A percentile compares a stretch with the other conserved stretches of the same genome.
These are phyloP conservation scores for Eutypella sp. DNA, from an alignment of 2,329 filamentous ascomycete species.

Conservation along the genomic window DNA sequence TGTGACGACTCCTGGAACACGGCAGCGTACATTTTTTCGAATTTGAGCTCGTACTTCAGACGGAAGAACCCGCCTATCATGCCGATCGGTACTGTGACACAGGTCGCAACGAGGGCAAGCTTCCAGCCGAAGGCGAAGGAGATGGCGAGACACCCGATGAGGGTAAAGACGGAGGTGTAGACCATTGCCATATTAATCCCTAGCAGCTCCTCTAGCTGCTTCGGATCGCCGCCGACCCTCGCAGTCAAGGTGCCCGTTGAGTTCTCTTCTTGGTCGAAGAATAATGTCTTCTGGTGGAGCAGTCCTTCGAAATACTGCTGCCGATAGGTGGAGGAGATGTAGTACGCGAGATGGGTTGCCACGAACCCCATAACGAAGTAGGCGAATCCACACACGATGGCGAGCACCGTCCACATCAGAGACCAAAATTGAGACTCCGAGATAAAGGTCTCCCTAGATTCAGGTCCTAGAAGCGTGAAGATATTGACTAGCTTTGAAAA, in stretches of 20 bases:
- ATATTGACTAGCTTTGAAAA: constrained; percentile 49
- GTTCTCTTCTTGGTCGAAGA: constrained; percentile 57
- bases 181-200: constrained; percentile 60
- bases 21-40: constrained; percentile 62
- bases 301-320: constrained; percentile 57
- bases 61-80: constrained; percentile 45
- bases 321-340: constrained; percentile 50
- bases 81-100: constrained; percentile 51
- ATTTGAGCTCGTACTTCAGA: constrained; percentile 57
- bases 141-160: constrained; percentile 61
- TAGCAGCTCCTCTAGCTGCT: constrained; percentile 57
- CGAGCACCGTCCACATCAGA: constrained; percentile 60
- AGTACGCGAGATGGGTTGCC: constrained; percentile 41
- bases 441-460: constrained; percentile 29
- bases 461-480: constrained; percentile 34
- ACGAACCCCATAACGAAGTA: constrained; percentile 47
- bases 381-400: constrained; percentile 44
- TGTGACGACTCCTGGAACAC: constrained; percentile 69
- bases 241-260: constrained; percentile 57
- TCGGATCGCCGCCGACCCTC: constrained; percentile 50
- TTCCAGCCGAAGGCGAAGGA: constrained; percentile 75
- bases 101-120: constrained; percentile 61
- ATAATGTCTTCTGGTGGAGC: constrained; percentile 53
- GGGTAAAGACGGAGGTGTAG: constrained; percentile 57
- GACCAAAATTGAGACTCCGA: constrained; percentile 52